Percentiles rank a stretch among this genome's conserved stretches.
Conservation (phyloP, 257 asterid genomes). For the Rhazya stricta region DNA sequence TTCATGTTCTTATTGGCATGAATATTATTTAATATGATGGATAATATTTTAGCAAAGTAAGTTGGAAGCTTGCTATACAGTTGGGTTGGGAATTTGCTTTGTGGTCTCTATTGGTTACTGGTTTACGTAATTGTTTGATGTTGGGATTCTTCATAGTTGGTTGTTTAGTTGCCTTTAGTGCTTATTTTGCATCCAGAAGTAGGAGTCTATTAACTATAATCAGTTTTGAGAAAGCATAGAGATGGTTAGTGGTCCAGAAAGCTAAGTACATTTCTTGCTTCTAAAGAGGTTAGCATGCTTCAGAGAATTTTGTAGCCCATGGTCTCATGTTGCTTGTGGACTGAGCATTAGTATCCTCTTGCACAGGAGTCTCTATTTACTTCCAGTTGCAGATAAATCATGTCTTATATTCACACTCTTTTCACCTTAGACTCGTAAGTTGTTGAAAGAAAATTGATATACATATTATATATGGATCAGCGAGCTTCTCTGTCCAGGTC, state of each 20-base stretch:
- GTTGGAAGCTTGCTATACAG: background rate
- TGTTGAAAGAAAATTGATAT: too few relatives aligned
- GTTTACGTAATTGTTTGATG: background rate
- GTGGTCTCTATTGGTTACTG: too few relatives aligned
- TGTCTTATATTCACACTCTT: too few relatives aligned
- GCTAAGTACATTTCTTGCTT: background rate
- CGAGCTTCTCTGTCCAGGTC: too few relatives aligned
- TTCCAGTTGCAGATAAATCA: too few relatives aligned
- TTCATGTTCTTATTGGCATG: background rate
- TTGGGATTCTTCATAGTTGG: background rate
- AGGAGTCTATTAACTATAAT: background rate
- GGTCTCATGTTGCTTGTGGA: too few relatives aligned
- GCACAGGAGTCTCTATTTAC: too few relatives aligned
- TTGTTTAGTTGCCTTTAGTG: background rate
- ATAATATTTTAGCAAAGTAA: background rate
- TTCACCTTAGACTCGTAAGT: too few relatives aligned
- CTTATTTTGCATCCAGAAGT: background rate
- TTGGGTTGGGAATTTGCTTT: background rate
- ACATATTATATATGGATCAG: too few relatives aligned
- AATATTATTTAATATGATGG: background rate
- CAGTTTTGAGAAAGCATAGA: background rate
- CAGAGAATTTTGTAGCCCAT: background rate
- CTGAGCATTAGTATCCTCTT: too few relatives aligned
- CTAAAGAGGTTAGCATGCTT: background rate
- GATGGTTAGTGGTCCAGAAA: background rate